Evolutionary conservation across 225 moss, liverwort and hornwort species (phyloP).

Genomic region (Polytrichum formosum): DNA sequence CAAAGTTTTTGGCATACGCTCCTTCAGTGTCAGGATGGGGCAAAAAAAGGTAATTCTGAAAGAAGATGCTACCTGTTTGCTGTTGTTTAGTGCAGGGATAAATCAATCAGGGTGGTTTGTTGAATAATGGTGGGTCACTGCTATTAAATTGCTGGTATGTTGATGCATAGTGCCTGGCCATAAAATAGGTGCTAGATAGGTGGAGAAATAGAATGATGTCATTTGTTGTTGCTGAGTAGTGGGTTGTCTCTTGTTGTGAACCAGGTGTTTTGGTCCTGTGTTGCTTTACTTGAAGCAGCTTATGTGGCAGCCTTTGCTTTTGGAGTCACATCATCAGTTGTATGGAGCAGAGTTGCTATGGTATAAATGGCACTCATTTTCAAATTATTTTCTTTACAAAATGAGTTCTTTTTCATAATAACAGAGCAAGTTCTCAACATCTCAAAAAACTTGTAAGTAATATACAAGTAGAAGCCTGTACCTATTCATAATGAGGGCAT

Average conservation of each 20-base stretch:
- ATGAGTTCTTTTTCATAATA: background rate
- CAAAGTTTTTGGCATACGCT: constrained; percentile 73
- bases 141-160: too few relatives aligned
- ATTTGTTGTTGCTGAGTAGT: background rate
- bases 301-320: constrained; percentile 60
- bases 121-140: too few relatives aligned
- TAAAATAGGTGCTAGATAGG: too few relatives aligned
- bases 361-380: constrained; percentile 20
- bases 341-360: constrained; percentile 61
- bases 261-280: constrained; percentile 77
- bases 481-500: too few relatives aligned
- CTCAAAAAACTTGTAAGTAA: background rate
- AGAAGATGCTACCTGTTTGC: background rate
- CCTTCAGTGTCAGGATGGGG: constrained; percentile 82
- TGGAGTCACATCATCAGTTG: constrained; percentile 47
- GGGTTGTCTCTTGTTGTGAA: background rate
- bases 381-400: background rate
- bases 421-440: background rate
- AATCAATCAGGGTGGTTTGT: too few relatives aligned
- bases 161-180: too few relatives aligned
- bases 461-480: too few relatives aligned
- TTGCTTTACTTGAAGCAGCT: constrained; percentile 71
- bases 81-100: too few relatives aligned
- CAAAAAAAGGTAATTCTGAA: constrained; percentile 39
- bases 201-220: too few relatives aligned